Percentiles rank a stretch among this genome's conserved stretches.
These are phyloP conservation scores for Magnaporthiopsis incrustans DNA, from an alignment of 2,329 filamentous ascomycete genomes.

Conservation along the genomic window DNA sequence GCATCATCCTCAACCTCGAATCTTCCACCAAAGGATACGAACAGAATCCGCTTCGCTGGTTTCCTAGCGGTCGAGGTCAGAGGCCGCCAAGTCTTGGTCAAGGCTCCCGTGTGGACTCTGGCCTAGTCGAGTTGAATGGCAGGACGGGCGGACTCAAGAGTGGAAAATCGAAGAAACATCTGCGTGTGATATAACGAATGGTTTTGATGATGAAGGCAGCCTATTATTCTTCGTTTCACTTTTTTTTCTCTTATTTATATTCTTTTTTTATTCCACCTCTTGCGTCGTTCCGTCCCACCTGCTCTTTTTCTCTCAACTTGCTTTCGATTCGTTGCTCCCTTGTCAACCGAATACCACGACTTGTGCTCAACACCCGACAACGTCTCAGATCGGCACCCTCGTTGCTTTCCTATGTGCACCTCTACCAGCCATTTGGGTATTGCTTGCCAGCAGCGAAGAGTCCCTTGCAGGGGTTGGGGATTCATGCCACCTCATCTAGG, in stretches of 20 bases:
- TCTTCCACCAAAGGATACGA: conserved; percentile 35
- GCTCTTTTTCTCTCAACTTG: background rate
- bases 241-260: conserved; percentile 2
- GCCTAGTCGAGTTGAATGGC: conserved; percentile 15
- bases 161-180: background rate
- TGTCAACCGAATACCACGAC: too few species aligned
- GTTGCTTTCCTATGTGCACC: too few species aligned
- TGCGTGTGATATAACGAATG: background rate
- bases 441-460: too few species aligned
- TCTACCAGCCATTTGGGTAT: too few species aligned
- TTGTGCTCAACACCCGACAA: too few species aligned
- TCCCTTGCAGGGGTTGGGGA: too few species aligned
- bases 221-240: background rate
- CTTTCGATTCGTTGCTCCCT: background rate
- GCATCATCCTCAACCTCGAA: conserved; percentile 11
- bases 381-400: too few species aligned
- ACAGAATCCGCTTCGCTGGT: conserved; percentile 64
- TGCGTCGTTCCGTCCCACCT: background rate
- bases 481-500: too few species aligned
- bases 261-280: background rate
- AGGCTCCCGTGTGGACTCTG: conserved; percentile 65
- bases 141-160: background rate
- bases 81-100: conserved; percentile 65
- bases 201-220: conserved; percentile 4
- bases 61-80: conserved; percentile 70